Evolutionary conservation across 495 filamentous ascomycete species (phyloP).

Genomic region (Aspergillus panamensis): DNA sequence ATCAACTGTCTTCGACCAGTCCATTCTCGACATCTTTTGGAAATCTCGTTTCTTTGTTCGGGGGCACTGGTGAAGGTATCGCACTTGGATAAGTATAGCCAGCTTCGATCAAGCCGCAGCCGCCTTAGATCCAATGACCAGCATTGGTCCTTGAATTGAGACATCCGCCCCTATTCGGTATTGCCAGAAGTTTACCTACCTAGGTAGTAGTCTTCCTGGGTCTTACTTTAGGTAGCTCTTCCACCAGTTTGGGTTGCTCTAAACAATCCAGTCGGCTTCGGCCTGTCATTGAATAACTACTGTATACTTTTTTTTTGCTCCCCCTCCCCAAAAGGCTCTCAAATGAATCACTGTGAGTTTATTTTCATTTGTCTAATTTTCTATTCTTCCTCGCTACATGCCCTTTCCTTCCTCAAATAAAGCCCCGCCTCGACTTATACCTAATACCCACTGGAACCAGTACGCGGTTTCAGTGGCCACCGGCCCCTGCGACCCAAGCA

Average conservation of each 20-base stretch:
- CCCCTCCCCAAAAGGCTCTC: constrained; percentile 5
- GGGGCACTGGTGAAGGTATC: background rate
- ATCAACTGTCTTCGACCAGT: constrained; percentile 6
- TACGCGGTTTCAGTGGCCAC: background rate
- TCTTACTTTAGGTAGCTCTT: constrained; percentile 13
- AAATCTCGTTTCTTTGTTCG: background rate
- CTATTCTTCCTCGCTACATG: constrained; percentile 11
- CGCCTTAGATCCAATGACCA: constrained; percentile 12
- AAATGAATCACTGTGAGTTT: constrained; percentile 33
- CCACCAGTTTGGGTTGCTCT: constrained; percentile 16
- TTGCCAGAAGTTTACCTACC: constrained; percentile 17
- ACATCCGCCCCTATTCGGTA: constrained; percentile 16
- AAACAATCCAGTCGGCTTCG: constrained; percentile 12
- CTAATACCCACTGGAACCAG: background rate
- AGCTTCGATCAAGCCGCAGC: constrained; percentile 12
- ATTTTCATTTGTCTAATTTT: constrained; percentile 10
- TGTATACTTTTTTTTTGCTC: constrained; percentile 9
- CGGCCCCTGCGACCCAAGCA: constrained; percentile 14
- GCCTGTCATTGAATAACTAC: constrained; percentile 1
- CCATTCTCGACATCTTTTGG: background rate
- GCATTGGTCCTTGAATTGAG: constrained; percentile 7
- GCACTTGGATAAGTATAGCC: background rate
- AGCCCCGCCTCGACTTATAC: background rate
- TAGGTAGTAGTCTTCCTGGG: constrained; percentile 20
- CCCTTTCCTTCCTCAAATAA: constrained; percentile 4